A percentile compares a stretch with the other conserved stretches of the same genome.
Evolutionary conservation across 2,329 filamentous ascomycete species (phyloP).

Genomic region (Xylaria multiplex): DNA sequence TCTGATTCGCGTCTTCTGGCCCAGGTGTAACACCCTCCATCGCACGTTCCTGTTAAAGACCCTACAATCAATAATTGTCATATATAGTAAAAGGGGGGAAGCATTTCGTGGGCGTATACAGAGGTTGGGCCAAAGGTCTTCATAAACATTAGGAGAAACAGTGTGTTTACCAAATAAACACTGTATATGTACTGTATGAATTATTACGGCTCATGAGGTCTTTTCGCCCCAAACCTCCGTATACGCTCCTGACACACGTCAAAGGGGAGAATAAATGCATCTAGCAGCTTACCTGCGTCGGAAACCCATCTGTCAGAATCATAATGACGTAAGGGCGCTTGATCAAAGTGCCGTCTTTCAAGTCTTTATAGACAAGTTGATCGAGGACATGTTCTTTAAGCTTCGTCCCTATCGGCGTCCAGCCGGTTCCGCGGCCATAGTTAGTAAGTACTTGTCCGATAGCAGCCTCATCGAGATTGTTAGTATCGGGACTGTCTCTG

Average conservation of each 20-base stretch:
- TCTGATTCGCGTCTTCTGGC: slow-evolving; percentile 20
- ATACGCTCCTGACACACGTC: too few species aligned
- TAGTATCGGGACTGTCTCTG: slow-evolving; percentile 11
- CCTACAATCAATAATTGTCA: too few species aligned
- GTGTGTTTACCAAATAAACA: too few species aligned
- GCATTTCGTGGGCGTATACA: too few species aligned
- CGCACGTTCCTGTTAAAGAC: slow-evolving; percentile 11
- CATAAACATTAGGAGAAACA: too few species aligned
- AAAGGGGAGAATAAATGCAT: too few species aligned
- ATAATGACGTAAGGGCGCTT: slow-evolving; percentile 34
- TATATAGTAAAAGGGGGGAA: too few species aligned
- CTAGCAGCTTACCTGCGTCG: background rate
- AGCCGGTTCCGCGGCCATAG: slow-evolving; percentile 22
- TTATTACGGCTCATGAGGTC: too few species aligned
- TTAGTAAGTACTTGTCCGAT: slow-evolving; percentile 20
- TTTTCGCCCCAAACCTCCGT: too few species aligned
- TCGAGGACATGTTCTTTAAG: slow-evolving; percentile 33
- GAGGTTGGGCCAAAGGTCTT: too few species aligned
- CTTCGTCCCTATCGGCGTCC: slow-evolving; percentile 36
- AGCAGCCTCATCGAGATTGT: slow-evolving; percentile 26
- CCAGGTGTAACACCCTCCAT: slow-evolving; percentile 17
- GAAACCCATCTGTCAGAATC: slow-evolving; percentile 36
- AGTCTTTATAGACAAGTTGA: slow-evolving; percentile 32
- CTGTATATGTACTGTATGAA: too few species aligned
- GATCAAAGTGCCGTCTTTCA: slow-evolving; percentile 10